Conservation (phyloP, 2,329 filamentous ascomycete species). For the Talaromyces sp. region DNA sequence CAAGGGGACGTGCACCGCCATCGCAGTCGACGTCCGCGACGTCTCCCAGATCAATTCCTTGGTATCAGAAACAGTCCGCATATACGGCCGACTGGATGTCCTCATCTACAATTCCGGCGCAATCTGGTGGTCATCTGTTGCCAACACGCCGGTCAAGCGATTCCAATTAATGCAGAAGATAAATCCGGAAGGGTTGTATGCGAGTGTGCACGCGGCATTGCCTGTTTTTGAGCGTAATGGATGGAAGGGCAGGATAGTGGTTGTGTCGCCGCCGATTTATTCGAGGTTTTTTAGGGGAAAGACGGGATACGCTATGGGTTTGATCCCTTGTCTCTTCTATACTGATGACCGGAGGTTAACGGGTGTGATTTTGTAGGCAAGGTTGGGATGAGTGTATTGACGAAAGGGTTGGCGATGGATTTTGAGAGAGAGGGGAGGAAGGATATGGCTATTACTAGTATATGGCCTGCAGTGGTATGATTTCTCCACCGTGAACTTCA, state of each 20-base stretch:
- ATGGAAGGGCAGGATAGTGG: slow-evolving; percentile 64
- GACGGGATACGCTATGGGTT: slow-evolving; percentile 71
- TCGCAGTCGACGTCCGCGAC: slow-evolving; percentile 68
- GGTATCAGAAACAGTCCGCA: slow-evolving; percentile 56
- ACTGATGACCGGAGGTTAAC: background rate
- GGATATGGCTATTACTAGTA: slow-evolving; percentile 72
- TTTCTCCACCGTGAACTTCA: too few relatives aligned
- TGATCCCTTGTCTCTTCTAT: slow-evolving; percentile 12
- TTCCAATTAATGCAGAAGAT: slow-evolving; percentile 75
- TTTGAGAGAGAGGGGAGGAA: slow-evolving; percentile 62
- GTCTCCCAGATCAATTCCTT: slow-evolving; percentile 60
- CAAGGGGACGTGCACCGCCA: slow-evolving; percentile 62
- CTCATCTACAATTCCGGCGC: slow-evolving; percentile 81
- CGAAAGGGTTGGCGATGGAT: slow-evolving; percentile 79
- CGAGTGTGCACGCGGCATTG: slow-evolving; percentile 63
- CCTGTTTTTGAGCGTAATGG: slow-evolving; percentile 59
- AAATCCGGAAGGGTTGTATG: slow-evolving; percentile 74
- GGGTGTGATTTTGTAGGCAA: slow-evolving; percentile 51
- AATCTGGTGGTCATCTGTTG: slow-evolving; percentile 77
- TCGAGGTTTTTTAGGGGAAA: slow-evolving; percentile 81
- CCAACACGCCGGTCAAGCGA: slow-evolving; percentile 69
- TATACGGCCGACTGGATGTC: slow-evolving; percentile 65
- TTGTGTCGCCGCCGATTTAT: slow-evolving; percentile 82
- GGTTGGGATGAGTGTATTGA: slow-evolving; percentile 76
- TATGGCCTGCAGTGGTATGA: slow-evolving; percentile 75